These are phyloP conservation scores for Tylopilus vinaceipallidus DNA, from an alignment of 768 basidiomycete species.

Conservation along the genomic window DNA sequence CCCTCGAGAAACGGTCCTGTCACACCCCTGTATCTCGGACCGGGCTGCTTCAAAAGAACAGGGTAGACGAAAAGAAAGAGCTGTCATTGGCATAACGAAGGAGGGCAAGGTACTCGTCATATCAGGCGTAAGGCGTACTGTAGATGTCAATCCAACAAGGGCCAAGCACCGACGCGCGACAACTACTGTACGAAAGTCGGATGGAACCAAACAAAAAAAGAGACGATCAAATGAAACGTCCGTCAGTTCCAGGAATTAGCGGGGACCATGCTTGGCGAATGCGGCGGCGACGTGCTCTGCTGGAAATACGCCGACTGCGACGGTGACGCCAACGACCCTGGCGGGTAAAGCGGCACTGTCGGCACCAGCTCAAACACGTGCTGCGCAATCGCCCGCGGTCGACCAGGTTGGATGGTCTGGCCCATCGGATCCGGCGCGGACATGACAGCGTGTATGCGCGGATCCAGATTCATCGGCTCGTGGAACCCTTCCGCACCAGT, in stretches of 20 bases:
- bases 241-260: slow-evolving; percentile 24
- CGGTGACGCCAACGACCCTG: slow-evolving; percentile 51
- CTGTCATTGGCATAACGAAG: neutral
- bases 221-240: neutral
- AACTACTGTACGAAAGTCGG: no score
- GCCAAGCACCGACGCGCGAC: no score
- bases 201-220: no score
- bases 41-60: no score
- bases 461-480: slow-evolving; percentile 61
- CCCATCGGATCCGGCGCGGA: slow-evolving; percentile 44
- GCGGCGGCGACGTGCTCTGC: slow-evolving; percentile 51
- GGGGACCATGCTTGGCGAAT: slow-evolving; percentile 46
- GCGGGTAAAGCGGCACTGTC: slow-evolving; percentile 37
- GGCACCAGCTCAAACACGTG: slow-evolving; percentile 74
- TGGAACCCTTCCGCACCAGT: slow-evolving; percentile 33
- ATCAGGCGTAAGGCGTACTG: neutral
- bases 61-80: neutral
- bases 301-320: slow-evolving; percentile 52
- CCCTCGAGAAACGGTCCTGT: no score
- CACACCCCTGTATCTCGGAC: no score
- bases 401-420: slow-evolving; percentile 37
- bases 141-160: no score
- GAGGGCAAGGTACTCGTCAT: neutral
- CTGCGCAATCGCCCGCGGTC: slow-evolving; percentile 56
- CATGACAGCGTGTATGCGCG: slow-evolving; percentile 87